phyloP scores from a whole-genome alignment of 768 basidiomycete species.

The Boletus eberwhitei region DNA sequence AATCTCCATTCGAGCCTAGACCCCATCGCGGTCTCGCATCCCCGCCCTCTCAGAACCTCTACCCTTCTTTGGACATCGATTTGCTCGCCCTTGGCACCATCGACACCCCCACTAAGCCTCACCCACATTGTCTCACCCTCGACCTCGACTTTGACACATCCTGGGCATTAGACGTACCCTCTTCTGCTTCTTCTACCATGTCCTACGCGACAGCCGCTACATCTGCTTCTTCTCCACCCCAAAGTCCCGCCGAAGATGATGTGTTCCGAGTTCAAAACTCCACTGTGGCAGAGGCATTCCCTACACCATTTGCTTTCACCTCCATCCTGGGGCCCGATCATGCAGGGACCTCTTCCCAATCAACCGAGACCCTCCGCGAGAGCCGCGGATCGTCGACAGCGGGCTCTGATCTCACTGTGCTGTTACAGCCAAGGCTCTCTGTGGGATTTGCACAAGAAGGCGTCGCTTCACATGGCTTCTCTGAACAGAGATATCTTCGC shows the following conservation, averaged over 20 bases:
- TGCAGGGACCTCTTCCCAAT: constrained; percentile 1
- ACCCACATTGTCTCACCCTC: constrained; percentile 17
- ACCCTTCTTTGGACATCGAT: constrained; percentile 13
- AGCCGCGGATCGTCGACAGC: constrained; percentile 15
- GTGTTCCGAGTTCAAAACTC: constrained; percentile 5
- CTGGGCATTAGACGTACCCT: constrained; percentile 15
- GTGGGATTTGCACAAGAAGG: constrained; percentile 14
- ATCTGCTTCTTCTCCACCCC: constrained; percentile 7
- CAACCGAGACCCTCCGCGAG: neutral
- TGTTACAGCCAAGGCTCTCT: constrained; percentile 8
- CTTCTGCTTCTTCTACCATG: constrained; percentile 20
- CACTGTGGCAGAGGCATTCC: neutral
- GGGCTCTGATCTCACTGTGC: constrained; percentile 22
- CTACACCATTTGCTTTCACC: constrained; percentile 9
- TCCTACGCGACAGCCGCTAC: constrained; percentile 21
- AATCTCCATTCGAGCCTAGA: constrained; percentile 22
- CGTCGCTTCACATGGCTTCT: constrained; percentile 2
- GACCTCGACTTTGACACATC: constrained; percentile 21
- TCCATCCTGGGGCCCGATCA: neutral
- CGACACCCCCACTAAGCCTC: constrained; percentile 6
- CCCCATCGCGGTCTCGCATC: neutral
- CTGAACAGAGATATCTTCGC: constrained; percentile 19
- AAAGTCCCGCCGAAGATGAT: constrained; percentile 12
- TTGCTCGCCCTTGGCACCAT: constrained; percentile 3
- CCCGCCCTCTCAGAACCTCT: neutral